Evolutionary conservation across 2,329 filamentous ascomycete species (phyloP), one percentile per base, ranked within the genome.

Genomic region (Aschersonia sp.): DNA sequence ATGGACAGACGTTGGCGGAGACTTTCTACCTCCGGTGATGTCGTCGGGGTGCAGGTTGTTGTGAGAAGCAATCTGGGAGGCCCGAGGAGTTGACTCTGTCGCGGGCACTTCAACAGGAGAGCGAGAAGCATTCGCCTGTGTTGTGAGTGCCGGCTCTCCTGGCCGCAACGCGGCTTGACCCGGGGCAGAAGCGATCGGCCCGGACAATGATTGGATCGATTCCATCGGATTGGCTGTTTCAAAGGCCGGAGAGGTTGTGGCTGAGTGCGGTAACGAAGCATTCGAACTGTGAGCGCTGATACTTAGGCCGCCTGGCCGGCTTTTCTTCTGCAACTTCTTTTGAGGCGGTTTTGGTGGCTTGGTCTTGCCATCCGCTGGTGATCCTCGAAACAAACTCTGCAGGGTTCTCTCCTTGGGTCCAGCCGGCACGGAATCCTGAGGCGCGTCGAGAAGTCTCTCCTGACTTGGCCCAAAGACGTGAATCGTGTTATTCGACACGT

Each of bases 201-300:
- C 52, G 11, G 49, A 39, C 8, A 48, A 41, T 30, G 45, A 51
- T 30, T 43, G 50, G 32, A 49, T 37, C 12, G 56, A 53, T 29
- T 78, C 73, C 51, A 74, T 56, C 1, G 72, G 71, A 50, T 76
- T 73, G 2, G 62, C 47, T 4, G 59, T 51, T 52, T 78, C 75
- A 29, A 60, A 51, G 35, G 58, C 63, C 2, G 76, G 74, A 5
- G 75, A 76, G 2, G 64, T 62, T 8, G 65, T 59, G 42, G 66
- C 62, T 10, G 69, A 71, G 40, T 63, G 61, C 5, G 68, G 62
- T 12, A 94, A 69, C 6, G 89, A 96, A 12, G 85, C 78, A 6
- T 78, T 84, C 12, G 92, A 97, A 59, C 89, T 96, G 53, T 95
- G 88, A 0, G 90, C 89, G 60, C 90, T 96, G 22, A 82, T 83